These are phyloP conservation scores for Monilinia aucupariae DNA, from an alignment of 2,329 filamentous ascomycete species.

Conservation along the genomic window DNA sequence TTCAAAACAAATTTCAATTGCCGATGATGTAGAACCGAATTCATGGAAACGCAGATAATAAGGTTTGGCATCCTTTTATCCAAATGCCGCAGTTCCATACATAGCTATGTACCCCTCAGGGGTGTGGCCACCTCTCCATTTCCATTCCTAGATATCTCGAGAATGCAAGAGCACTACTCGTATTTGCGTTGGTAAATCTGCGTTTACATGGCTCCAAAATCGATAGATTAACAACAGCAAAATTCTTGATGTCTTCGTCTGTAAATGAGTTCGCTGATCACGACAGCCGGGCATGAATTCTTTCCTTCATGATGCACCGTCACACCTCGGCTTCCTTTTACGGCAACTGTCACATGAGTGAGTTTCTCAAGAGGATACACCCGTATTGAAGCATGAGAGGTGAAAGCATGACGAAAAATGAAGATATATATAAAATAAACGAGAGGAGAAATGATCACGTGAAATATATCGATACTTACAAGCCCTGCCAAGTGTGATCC, in stretches of 20 bases:
- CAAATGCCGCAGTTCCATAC: slow-evolving; percentile 36
- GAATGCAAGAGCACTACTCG: slow-evolving; percentile 36
- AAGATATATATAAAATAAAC: no score
- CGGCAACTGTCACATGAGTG: slow-evolving; percentile 29
- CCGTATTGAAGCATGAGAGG: no score
- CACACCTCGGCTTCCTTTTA: slow-evolving; percentile 29
- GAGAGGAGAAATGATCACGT: no score
- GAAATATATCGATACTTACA: no score
- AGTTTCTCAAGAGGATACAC: no score
- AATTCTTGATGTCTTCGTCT: slow-evolving; percentile 13
- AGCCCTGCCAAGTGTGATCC: no score
- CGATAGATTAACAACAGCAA: neutral
- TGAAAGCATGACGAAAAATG: no score
- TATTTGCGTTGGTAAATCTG: slow-evolving; percentile 30
- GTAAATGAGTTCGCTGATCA: neutral
- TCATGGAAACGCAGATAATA: slow-evolving; percentile 13
- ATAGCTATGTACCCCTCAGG: slow-evolving; percentile 38
- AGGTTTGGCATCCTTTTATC: slow-evolving; percentile 23
- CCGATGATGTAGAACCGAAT: slow-evolving; percentile 23
- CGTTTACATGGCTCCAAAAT: slow-evolving; percentile 16
- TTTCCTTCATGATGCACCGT: slow-evolving; percentile 15
- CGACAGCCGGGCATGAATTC: neutral
- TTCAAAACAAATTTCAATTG: slow-evolving; percentile 32
- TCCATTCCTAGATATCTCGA: slow-evolving; percentile 34
- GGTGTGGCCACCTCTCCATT: slow-evolving; percentile 34